Evolutionary conservation across 768 basidiomycete genomes (phyloP).

Genomic region (Sporobolomyces pararoseus): DNA sequence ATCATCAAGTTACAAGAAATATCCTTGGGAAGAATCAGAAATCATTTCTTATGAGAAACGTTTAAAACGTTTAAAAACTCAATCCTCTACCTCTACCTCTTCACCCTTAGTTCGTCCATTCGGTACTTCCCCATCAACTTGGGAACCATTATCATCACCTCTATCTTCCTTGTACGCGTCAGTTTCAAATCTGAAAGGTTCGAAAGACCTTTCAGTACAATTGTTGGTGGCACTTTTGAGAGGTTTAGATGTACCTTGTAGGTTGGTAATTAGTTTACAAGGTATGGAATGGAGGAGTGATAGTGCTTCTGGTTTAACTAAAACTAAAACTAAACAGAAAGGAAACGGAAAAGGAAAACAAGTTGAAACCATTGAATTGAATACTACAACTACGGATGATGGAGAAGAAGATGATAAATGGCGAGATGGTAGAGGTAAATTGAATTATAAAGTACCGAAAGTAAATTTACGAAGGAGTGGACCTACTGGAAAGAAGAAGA

Average conservation of each 20-base stretch:
- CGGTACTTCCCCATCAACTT: background rate
- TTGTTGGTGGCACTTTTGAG: slow-evolving; percentile 87
- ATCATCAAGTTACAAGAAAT: background rate
- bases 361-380: slow-evolving; percentile 25
- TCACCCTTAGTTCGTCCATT: background rate
- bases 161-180: slow-evolving; percentile 7
- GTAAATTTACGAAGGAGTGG: slow-evolving; percentile 19
- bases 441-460: slow-evolving; percentile 31
- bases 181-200: slow-evolving; percentile 70
- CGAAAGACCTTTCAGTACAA: slow-evolving; percentile 79
- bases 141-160: background rate
- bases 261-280: slow-evolving; percentile 85
- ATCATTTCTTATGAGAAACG: slow-evolving; percentile 3
- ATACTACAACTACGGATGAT: background rate
- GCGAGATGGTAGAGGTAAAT: slow-evolving; percentile 29
- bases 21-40: slow-evolving; percentile 18
- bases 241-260: slow-evolving; percentile 75
- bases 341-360: slow-evolving; percentile 34
- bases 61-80: background rate
- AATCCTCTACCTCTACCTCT: background rate
- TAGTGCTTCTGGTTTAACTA: slow-evolving; percentile 47
- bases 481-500: background rate
- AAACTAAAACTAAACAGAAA: slow-evolving; percentile 43
- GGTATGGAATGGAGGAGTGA: slow-evolving; percentile 79
- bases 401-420: slow-evolving; percentile 5